Base-by-base conservation (phyloP, 164 flowering plant genomes). In the Aristolochia contorta region DNA sequence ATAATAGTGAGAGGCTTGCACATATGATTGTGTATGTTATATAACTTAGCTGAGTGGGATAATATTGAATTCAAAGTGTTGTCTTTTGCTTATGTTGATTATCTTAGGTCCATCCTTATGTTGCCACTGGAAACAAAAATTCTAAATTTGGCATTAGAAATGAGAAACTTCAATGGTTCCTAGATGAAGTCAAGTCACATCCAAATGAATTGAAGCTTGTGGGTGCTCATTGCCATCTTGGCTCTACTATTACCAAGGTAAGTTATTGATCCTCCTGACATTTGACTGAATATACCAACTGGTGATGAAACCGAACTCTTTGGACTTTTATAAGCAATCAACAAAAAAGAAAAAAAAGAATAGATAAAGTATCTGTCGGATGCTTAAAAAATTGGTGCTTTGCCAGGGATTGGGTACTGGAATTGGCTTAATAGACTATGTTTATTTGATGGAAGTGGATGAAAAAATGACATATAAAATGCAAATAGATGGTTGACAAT, bases 111-210 rank as follows among this genome's bases (percentile, higher is more conserved):
- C 99, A 91, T 82, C 85, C 97, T 59, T 94, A 94, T 84, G 96
- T 94, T 77, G 95, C 99, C 50, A 94, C 97, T 18, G 99, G 99
- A 56, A 94, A 94, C 75, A 94, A 94, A 76, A 94, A 77, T 65
- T 94, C 99, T 58, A 94, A 94, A 69, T 94, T 94, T 73, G 97
- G 99, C 23, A 94, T 94, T 59, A 80, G 97, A 80, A 91, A 94
- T 71, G 99, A 94, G 84, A 94, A 94, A 82, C 75, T 94, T 61
- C 96, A 88, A 66, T 94, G 97, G 99, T 94, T 94, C 80, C 74
- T 94, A 20, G 93, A 94, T 79, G 89, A 82, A 56, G 89, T 91
- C 57, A 94, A 91, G 75, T 81, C 88, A 60, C 86, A 91, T 71
- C 87, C 93, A 27, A 65, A 80, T 57, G 93, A 91, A 71, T 74